Evolutionary conservation across 768 basidiomycete species (phyloP), one percentile per base, ranked within the genome.

Genomic region (Macrolepiota albuminosa): DNA sequence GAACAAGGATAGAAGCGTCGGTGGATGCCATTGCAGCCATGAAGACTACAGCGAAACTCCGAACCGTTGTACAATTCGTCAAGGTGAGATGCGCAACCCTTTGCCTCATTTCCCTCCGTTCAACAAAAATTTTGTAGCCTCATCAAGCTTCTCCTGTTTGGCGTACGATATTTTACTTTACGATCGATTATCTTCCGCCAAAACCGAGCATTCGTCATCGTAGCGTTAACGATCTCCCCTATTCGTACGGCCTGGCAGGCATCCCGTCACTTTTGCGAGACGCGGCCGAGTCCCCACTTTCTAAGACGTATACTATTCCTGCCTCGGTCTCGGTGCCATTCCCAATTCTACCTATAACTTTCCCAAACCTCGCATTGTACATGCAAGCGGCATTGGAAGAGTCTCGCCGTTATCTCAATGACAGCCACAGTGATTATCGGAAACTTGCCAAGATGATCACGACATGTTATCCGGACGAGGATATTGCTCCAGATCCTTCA

Each of bases 11-110:
- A 48, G 86, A 92, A 64, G 83, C 91, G 1, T 84, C 87, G 0
- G 68, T 89, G 40, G 87, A 89, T 64, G 85, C 88, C 1, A 72
- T 88, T 63, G 82, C 84, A 1, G 71, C 79, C 0, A 75, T 79
- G 34, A 86, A 85, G 66, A 75, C 73, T 1, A 81, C 82, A 6
- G 75, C 86, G 54, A 81, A 79, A 61, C 73, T 93, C 48, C 85
- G 91, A 45, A 86, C 86, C 0, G 88, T 93, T 0, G 73, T 93
- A 57, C 91, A 93, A 66, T 91, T 93, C 66, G 78, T 91, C 53
- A 89, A 85, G 78, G 91, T 89, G 64, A 55, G 80, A 65, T 24
- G 24, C 26, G 8, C 31, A 39, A 37, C 29, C 37, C 36, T 49
- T 34, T 16, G 18, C 2, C 39, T 39, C 14, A 39, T 39, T 39